Evolutionary conservation across 768 basidiomycete genomes (phyloP), one percentile per base, ranked within the genome.

Genomic region (Cyathus striatus): DNA sequence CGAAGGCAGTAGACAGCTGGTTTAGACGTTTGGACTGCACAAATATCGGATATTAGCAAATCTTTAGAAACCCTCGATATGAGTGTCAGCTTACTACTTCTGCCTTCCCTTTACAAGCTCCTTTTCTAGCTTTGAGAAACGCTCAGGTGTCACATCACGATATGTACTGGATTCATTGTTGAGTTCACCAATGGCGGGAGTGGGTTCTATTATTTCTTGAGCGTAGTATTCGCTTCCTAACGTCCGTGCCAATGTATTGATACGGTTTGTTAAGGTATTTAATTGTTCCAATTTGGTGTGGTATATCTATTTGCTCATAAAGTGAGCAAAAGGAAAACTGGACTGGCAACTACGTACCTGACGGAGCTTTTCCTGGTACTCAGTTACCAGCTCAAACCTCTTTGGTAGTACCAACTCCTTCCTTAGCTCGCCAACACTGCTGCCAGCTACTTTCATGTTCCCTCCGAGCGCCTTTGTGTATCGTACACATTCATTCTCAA

Each of bases 61-160:
- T 30, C 10, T 30, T 10, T 16, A 30, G 27, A 30, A 30, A 30
- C 10, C 27, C 16, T 30, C 27, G 27, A 30, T 16, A 30, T 30
- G 1, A 30, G 27, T 10, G 27, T n/a, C n/a, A n/a, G 70, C 86
- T 55, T 52, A 90, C 86, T 42, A 90, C 75, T 76, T 94, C 91
- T n/a, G 77, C 76, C 61, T 91, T 91, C 9, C 88, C 90, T 41
- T 85, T 7, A 87, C 81, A 14, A 92, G 74, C 54, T 93, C 90
- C 57, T 87, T 85, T 69, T 93, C 89, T 4, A 94, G 67, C 52
- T 70, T 83, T 36, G 79, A 72, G 55, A 94, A 89, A 10, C 86
- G 76, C 49, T 92, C 90, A 0, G 86, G 83, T 9, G 81, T 83
- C 13, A 92, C 86, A 52, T 93, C 86, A 18, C 76, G 70, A 53